A percentile compares a stretch with the other conserved stretches of the same genome.
phyloP scores from a whole-genome alignment of 2,329 filamentous ascomycete species.

The Phialophora verrucosa region DNA sequence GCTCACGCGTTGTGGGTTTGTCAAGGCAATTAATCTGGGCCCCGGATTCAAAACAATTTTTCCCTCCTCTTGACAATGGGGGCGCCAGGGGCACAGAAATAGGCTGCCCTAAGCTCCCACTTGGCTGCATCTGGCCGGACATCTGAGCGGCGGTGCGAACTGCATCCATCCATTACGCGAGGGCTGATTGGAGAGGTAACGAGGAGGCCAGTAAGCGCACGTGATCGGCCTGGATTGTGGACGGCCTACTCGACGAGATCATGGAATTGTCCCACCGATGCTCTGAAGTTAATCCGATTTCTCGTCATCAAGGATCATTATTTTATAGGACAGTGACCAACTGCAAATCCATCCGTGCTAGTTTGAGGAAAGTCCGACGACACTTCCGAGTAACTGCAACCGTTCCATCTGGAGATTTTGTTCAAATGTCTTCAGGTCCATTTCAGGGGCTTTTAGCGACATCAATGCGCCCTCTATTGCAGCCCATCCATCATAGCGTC shows the following conservation, averaged over 20 bases:
- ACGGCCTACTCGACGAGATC: not conserved
- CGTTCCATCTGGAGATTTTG: conserved; percentile 13
- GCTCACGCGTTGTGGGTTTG: conserved; percentile 13
- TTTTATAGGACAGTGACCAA: too few species aligned
- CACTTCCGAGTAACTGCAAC: conserved; percentile 4
- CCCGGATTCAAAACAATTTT: conserved; percentile 9
- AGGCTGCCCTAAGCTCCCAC: conserved; percentile 6
- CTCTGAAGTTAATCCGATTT: too few species aligned
- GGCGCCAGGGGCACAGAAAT: conserved; percentile 12
- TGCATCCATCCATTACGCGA: not conserved
- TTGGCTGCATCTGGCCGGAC: conserved; percentile 10
- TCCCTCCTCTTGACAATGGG: too few species aligned
- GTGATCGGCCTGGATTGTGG: not conserved
- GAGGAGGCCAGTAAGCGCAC: not conserved
- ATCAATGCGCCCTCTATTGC: conserved; percentile 18
- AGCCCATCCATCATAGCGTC: conserved; percentile 28
- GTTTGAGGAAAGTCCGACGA: not conserved
- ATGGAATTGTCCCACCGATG: not conserved
- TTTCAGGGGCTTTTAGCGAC: conserved; percentile 11
- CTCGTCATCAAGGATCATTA: too few species aligned
- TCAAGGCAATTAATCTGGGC: not conserved
- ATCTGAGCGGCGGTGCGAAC: conserved; percentile 13
- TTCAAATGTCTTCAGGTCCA: conserved; percentile 13
- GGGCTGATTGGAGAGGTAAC: not conserved
- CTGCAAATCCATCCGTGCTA: not conserved